Base-by-base conservation (phyloP, 169 alveolate genomes). In the Plasmodium fragile region DNA sequence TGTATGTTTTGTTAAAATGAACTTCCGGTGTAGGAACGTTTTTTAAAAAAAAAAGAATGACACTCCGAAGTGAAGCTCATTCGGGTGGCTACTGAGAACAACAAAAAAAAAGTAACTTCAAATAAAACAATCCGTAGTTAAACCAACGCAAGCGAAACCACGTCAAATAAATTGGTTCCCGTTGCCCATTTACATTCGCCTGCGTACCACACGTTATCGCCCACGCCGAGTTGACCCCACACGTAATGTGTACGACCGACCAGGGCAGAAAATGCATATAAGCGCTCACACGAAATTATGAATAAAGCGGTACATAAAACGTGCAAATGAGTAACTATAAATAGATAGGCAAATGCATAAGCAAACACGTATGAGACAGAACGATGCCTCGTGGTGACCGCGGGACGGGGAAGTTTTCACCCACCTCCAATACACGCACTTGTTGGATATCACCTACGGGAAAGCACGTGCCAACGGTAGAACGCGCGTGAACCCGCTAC, bases 291-390 rank as follows among this genome's bases (percentile, higher is more conserved):
- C 25, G 36, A 53, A 22, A 32, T 39, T 39, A n/a, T 18, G n/a
- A 36, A 78, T 43, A n/a, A 36, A 45, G 36, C 45, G 55, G 43
- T 16, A 25, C 18, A 41, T 7, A 73, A 73, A 30, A 16, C 45
- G 53, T 22, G 53, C 25, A 78, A 78, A 78, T 22, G 32, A 13
- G 53, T 43, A 30, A 49, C n/a, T n/a, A 82, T 69, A 82, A 69
- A n/a, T 39, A 82, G 73, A 25, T 52, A 52, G 59, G 59, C 25
- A 75, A 5, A 77, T 77, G 52, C 16, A 39, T 18, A 34, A 34
- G 30, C n/a, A 39, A 77, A 41, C n/a, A 41, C n/a, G 22, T 53
- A 18, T 52, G 13, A 16, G 81, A 34, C 53, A 34, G 30, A 32
- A 16, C 49, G 32, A 72, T 25, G 32, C 73, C 73, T 4, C 73